Percentiles rank a stretch among this genome's conserved stretches.
These are phyloP conservation scores for Penicillium nucicola DNA, from an alignment of 495 filamentous ascomycete species.

Conservation along the genomic window DNA sequence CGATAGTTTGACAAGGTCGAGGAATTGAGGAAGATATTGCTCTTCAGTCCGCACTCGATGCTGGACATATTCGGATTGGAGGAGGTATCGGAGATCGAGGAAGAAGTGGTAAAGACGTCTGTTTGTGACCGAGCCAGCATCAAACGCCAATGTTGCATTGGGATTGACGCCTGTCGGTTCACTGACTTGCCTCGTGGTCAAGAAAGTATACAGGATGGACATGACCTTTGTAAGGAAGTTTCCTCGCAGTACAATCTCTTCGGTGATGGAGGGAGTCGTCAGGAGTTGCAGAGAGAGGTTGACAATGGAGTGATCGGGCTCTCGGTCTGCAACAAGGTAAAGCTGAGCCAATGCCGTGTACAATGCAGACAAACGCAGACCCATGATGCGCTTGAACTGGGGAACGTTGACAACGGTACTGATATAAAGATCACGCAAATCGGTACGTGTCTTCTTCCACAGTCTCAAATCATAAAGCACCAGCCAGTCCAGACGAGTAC, in stretches of 20 bases:
- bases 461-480: slow-evolving; percentile 93
- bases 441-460: slow-evolving; percentile 92
- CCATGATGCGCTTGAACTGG: slow-evolving; percentile 93
- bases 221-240: slow-evolving; percentile 95
- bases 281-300: slow-evolving; percentile 95
- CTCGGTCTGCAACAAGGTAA: slow-evolving; percentile 92
- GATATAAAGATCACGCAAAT: slow-evolving; percentile 91
- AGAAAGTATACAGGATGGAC: slow-evolving; percentile 94
- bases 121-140: slow-evolving; percentile 89
- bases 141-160: slow-evolving; percentile 82
- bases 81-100: slow-evolving; percentile 84
- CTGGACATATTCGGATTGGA: slow-evolving; percentile 82
- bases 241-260: slow-evolving; percentile 89
- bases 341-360: slow-evolving; percentile 92
- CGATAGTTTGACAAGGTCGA: slow-evolving; percentile 91
- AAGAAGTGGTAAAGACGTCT: slow-evolving; percentile 96
- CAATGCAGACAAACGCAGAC: slow-evolving; percentile 84
- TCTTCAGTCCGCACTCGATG: slow-evolving; percentile 75
- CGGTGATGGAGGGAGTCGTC: slow-evolving; percentile 92
- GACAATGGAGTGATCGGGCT: slow-evolving; percentile 98
- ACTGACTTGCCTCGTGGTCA: slow-evolving; percentile 92
- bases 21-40: slow-evolving; percentile 86
- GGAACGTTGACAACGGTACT: slow-evolving; percentile 93
- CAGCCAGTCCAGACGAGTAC: slow-evolving; percentile 90
- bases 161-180: slow-evolving; percentile 84